Percentiles rank a stretch among this genome's conserved stretches.
Evolutionary conservation across 2,329 filamentous ascomycete genomes (phyloP).

Genomic region (Daldinia eschscholtzii): DNA sequence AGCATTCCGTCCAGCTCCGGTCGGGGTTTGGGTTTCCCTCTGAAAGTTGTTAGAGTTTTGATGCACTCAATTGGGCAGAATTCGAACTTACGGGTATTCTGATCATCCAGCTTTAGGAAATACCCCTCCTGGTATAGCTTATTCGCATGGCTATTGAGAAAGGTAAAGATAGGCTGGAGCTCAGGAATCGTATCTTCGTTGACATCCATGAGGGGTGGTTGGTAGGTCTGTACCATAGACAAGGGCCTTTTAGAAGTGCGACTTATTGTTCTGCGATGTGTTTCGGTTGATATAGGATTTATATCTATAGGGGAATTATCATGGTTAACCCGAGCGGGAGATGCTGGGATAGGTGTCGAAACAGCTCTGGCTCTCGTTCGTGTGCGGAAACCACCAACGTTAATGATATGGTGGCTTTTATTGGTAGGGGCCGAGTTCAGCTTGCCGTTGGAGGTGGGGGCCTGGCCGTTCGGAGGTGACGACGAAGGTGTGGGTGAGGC

Average conservation of each 20-base stretch:
- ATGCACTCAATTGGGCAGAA: conserved; percentile 6
- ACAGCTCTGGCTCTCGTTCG: conserved; percentile 45
- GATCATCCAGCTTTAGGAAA: conserved; percentile 95
- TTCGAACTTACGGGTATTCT: conserved; percentile 81
- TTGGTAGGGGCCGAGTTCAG: conserved; percentile 30
- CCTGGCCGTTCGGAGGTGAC: conserved; percentile 41
- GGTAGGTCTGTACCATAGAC: conserved; percentile 88
- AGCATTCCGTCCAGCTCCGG: conserved; percentile 94
- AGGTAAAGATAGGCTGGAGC: conserved; percentile 92
- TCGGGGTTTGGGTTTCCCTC: conserved; percentile 89
- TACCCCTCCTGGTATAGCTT: conserved; percentile 99
- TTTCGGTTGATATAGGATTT: conserved; percentile 53
- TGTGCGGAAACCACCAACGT: conserved; percentile 40
- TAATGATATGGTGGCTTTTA: conserved; percentile 45
- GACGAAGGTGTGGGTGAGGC: conserved; percentile 44
- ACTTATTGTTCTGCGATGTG: conserved; percentile 53
- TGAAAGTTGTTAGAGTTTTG: conserved; percentile 55
- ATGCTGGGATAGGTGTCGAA: conserved; percentile 47
- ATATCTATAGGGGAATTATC: conserved; percentile 59
- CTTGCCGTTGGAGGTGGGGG: conserved; percentile 34
- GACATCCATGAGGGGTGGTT: conserved; percentile 87
- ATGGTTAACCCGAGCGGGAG: conserved; percentile 49
- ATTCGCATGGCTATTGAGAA: conserved; percentile 93
- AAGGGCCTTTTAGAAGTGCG: conserved; percentile 75
- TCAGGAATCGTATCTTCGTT: conserved; percentile 89